Evolutionary conservation across 257 asterid genomes (phyloP).

Genomic region (Salvia hispanica): DNA sequence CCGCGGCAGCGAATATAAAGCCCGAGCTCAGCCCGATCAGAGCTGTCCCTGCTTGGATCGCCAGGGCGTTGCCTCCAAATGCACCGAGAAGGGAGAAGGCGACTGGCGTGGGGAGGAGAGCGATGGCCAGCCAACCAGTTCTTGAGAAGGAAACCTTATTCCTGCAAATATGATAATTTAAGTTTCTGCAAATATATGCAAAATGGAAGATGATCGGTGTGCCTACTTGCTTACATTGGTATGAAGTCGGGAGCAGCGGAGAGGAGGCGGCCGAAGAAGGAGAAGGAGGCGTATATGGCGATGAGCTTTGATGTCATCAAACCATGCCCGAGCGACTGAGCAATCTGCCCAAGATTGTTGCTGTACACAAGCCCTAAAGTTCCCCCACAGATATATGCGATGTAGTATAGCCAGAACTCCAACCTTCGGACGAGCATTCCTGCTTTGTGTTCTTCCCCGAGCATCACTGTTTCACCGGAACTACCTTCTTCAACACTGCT

Average conservation of each 20-base stretch:
- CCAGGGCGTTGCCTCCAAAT: slow-evolving; percentile 42
- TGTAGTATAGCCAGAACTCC: slow-evolving; percentile 82
- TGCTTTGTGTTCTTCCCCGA: slow-evolving; percentile 79
- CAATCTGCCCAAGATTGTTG: slow-evolving; percentile 88
- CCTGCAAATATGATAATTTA: slow-evolving; percentile 42
- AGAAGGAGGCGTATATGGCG: slow-evolving; percentile 73
- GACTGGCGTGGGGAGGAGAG: slow-evolving; percentile 69
- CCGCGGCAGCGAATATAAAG: slow-evolving; percentile 86
- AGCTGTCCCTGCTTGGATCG: slow-evolving; percentile 66
- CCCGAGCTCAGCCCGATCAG: slow-evolving; percentile 90
- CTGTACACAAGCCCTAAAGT: slow-evolving; percentile 89
- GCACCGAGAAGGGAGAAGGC: slow-evolving; percentile 62
- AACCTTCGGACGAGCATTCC: slow-evolving; percentile 51
- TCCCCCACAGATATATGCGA: slow-evolving; percentile 82
- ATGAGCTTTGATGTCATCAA: slow-evolving; percentile 59
- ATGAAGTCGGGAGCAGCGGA: slow-evolving; percentile 83
- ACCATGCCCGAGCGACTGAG: slow-evolving; percentile 75
- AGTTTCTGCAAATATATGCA: not conserved
- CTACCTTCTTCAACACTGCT: slow-evolving; percentile 37
- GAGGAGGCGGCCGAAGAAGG: slow-evolving; percentile 93
- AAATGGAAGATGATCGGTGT: slow-evolving; percentile 1
- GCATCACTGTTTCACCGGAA: slow-evolving; percentile 45
- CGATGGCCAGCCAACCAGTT: slow-evolving; percentile 85
- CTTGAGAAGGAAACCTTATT: slow-evolving; percentile 58
- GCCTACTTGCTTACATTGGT: slow-evolving; percentile 68